Percentiles rank a stretch among this genome's conserved stretches.
These are phyloP conservation scores for Maudiozyma bulderi DNA, from an alignment of 805 yeast species.

Conservation along the genomic window DNA sequence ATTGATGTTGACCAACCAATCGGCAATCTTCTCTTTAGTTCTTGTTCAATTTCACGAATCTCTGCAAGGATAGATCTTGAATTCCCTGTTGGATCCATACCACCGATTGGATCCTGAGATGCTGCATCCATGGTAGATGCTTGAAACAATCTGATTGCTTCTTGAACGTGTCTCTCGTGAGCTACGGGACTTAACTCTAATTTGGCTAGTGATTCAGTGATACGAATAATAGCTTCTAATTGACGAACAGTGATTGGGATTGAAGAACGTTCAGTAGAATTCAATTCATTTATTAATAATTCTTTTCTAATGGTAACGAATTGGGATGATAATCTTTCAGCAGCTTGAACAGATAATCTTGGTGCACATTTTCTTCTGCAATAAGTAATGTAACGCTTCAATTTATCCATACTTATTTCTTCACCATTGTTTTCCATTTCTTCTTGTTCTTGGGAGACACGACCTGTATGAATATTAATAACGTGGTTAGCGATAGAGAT, in stretches of 20 bases:
- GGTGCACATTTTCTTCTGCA: conserved; percentile 92
- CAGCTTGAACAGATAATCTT: conserved; percentile 75
- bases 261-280: conserved; percentile 80
- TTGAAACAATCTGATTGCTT: conserved; percentile 85
- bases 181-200: conserved; percentile 76
- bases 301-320: conserved; percentile 83
- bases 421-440: conserved; percentile 50
- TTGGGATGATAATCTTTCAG: conserved; percentile 82
- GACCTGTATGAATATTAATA: conserved; percentile 87
- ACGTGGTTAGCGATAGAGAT: conserved; percentile 89
- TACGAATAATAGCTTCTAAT: conserved; percentile 92
- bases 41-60: conserved; percentile 71
- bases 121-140: conserved; percentile 98
- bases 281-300: conserved; percentile 70
- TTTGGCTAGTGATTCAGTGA: conserved; percentile 89
- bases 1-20: conserved; percentile 94
- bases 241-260: conserved; percentile 97
- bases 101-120: conserved; percentile 39
- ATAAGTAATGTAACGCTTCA: conserved; percentile 88
- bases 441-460: conserved; percentile 33
- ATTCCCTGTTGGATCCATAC: conserved; percentile 40
- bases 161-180: conserved; percentile 82
- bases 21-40: conserved; percentile 81
- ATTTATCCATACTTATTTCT: conserved; percentile 80
- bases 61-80: conserved; percentile 54